A percentile compares a stretch with the other conserved stretches of the same genome.
Evolutionary conservation across 2,329 filamentous ascomycete species (phyloP).

Genomic region (Botrytis pseudocinerea): DNA sequence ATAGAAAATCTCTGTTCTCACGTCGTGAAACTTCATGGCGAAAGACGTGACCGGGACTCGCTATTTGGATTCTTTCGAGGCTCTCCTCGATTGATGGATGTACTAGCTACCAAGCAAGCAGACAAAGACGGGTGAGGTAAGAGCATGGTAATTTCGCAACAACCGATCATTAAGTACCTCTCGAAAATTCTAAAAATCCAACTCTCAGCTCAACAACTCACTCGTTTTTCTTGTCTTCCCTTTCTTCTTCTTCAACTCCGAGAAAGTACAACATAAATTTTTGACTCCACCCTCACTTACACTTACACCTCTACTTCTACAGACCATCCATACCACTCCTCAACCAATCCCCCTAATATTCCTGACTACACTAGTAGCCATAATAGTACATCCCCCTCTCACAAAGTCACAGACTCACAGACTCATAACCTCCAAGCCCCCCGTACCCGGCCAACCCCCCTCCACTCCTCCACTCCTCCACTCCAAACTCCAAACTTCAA

Average conservation of each 20-base stretch:
- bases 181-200: too few relatives aligned
- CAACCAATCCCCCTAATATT: background rate
- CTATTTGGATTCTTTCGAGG: background rate
- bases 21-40: background rate
- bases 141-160: background rate
- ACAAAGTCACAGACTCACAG: background rate
- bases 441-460: background rate
- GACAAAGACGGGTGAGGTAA: fast-evolving
- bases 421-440: background rate
- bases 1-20: background rate
- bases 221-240: background rate
- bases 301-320: background rate
- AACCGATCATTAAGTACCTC: background rate
- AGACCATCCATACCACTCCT: background rate
- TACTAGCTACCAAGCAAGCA: fast-evolving
- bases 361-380: background rate
- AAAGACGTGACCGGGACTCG: background rate
- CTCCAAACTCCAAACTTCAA: too few relatives aligned
- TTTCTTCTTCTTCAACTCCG: background rate
- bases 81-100: too few relatives aligned
- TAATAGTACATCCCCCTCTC: background rate
- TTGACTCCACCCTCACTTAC: background rate
- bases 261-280: background rate
- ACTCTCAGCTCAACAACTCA: too few relatives aligned
- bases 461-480: too few relatives aligned